phyloP scores from a whole-genome alignment of 306 rosid species.

The Sicyos baderoa region DNA sequence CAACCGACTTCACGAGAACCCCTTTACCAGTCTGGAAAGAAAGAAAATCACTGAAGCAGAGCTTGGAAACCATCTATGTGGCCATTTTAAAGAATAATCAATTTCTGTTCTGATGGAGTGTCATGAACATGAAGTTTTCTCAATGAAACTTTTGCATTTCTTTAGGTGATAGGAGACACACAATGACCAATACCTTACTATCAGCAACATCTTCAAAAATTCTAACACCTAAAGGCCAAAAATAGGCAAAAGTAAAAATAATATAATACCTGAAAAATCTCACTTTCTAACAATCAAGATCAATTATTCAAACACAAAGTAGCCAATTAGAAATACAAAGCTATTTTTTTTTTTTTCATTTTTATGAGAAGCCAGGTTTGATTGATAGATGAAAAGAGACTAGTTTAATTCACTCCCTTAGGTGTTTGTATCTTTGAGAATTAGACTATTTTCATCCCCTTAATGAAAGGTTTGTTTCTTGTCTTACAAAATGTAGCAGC shows the following conservation, averaged over 20 bases:
- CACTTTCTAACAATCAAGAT: neutral
- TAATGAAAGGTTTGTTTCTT: too few relatives aligned
- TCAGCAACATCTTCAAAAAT: slow-evolving; percentile 72
- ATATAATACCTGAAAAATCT: slow-evolving; percentile 8
- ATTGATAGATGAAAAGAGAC: too few relatives aligned
- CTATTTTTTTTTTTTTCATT: neutral
- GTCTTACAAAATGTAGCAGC: neutral
- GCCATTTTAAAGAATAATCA: slow-evolving; percentile 1
- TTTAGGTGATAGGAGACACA: neutral
- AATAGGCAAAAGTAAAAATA: slow-evolving; percentile 9
- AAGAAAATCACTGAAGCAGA: slow-evolving; percentile 25
- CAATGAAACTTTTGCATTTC: neutral
- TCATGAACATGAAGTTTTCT: slow-evolving; percentile 11
- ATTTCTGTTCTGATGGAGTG: neutral
- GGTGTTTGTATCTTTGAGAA: too few relatives aligned
- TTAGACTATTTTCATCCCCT: too few relatives aligned
- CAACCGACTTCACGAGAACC: slow-evolving; percentile 71
- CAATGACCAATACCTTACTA: slow-evolving; percentile 40
- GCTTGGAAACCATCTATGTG: slow-evolving; percentile 5
- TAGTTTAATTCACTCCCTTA: too few relatives aligned
- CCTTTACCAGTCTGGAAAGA: slow-evolving; percentile 65
- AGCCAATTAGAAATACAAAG: neutral
- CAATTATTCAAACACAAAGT: neutral
- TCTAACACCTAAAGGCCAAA: slow-evolving; percentile 69
- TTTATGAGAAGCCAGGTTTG: neutral